A percentile compares a stretch with the other conserved stretches of the same genome.
Conservation (phyloP, 192 early-diverging fungal species). For the Coemansia sp. region DNA sequence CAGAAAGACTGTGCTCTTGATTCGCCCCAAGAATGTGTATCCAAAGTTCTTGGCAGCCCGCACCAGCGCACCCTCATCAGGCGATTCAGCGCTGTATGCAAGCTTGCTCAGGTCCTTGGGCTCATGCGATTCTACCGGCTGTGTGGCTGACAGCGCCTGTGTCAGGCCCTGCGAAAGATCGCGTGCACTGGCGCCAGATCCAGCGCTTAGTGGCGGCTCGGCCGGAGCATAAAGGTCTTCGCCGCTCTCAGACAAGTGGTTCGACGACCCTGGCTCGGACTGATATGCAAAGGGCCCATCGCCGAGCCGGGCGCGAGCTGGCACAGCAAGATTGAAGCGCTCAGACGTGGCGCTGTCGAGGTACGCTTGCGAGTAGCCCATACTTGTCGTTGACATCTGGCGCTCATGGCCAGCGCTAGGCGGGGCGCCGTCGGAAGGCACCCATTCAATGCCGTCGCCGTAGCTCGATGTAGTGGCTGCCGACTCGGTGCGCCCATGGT, state of each 20-base stretch:
- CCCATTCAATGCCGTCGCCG: conserved; percentile 45
- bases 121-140: conserved; percentile 6
- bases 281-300: conserved; percentile 1
- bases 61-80: conserved; percentile 83
- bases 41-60: conserved; percentile 76
- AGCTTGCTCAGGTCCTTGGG: conserved; percentile 33
- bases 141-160: conserved; percentile 8
- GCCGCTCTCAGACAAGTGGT: neutral
- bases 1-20: conserved; percentile 59
- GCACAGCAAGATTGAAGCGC: conserved; percentile 9
- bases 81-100: conserved; percentile 62
- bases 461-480: conserved; percentile 31
- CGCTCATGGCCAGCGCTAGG: conserved; percentile 20
- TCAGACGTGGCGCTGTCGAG: conserved; percentile 14
- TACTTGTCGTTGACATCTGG: conserved; percentile 18
- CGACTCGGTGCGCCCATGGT: conserved; percentile 49
- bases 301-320: conserved; percentile 7
- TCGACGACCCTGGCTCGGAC: conserved; percentile 13
- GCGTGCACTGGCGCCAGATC: neutral
- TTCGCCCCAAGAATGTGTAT: conserved; percentile 67
- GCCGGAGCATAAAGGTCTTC: neutral
- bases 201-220: neutral
- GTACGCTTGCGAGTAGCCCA: conserved; percentile 5
- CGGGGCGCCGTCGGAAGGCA: conserved; percentile 15
- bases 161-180: conserved; percentile 12